These are phyloP conservation scores for Ochromonas danica DNA, from an alignment of 108 stramenopile genomes.

Conservation along the genomic window DNA sequence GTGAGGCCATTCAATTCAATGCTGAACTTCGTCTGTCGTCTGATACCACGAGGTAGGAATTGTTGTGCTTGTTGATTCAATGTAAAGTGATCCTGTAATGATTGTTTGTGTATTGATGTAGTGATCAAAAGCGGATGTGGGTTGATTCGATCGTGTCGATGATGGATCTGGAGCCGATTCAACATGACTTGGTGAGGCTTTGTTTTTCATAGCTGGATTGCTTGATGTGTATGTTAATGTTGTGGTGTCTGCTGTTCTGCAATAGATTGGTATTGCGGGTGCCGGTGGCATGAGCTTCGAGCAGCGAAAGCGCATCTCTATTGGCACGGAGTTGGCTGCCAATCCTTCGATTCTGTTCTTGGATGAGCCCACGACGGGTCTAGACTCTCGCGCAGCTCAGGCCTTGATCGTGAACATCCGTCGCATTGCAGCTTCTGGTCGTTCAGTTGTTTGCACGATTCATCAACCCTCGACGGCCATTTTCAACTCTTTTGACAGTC, in stretches of 20 bases:
- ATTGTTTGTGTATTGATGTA: too few species aligned
- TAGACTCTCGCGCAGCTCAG: too few species aligned
- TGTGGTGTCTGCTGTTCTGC: too few species aligned
- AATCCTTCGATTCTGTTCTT: slow-evolving; percentile 66
- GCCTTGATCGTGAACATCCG: too few species aligned
- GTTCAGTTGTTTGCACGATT: slow-evolving; percentile 49
- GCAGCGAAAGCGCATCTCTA: slow-evolving; percentile 69
- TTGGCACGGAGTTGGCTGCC: slow-evolving; percentile 72
- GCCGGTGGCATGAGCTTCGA: slow-evolving; percentile 69
- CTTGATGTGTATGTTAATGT: too few species aligned
- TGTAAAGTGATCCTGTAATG: too few species aligned
- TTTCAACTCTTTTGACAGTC: slow-evolving; percentile 42
- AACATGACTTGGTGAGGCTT: too few species aligned
- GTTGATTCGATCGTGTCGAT: too few species aligned
- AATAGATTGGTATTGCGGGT: slow-evolving; percentile 60
- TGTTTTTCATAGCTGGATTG: too few species aligned
- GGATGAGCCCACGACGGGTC: slow-evolving; percentile 66
- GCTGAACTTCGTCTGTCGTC: slow-evolving; percentile 48
- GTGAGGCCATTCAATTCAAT: slow-evolving; percentile 79
- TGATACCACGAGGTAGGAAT: background rate
- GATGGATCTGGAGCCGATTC: too few species aligned
- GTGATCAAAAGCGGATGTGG: too few species aligned
- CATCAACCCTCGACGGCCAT: slow-evolving; percentile 54
- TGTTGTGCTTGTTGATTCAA: too few species aligned
- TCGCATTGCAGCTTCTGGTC: background rate